Evolutionary conservation across 148 eudicot genomes (phyloP), one percentile per base, ranked within the genome.

Genomic region (Chenopodium berlandieri): DNA sequence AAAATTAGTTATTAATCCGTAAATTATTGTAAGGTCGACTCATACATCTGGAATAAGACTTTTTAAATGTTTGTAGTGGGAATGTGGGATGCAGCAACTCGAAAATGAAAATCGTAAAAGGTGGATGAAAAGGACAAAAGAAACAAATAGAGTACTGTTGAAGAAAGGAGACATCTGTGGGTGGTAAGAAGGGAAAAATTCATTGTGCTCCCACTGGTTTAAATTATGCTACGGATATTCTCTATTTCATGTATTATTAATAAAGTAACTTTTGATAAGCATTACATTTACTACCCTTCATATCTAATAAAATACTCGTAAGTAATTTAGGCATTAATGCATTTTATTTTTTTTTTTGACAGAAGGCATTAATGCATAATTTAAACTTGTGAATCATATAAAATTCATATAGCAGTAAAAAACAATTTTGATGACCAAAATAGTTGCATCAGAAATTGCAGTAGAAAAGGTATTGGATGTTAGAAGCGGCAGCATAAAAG

Each of bases 131-230:
- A 56, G 62, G 22, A 56, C 22, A 82, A 69, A 50, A 37, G 46
- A 58, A 10, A 40, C 25, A 71, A 30, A 48, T 6, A 14, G 1
- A 11, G 12, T 1, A 50, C 60, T 70, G 47, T 69, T 70, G 30
- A 44, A 76, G 80, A 82, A 77, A 76, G 69, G 70, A 46, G 84
- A 82, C 84, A 77, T 82, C 62, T 76, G 76, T 58, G 84, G 76
- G 70, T 58, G 58, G 46, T 22, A 58, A 23, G 2, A 44, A 66
- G 34, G 52, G 32, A 1, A 23, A 63, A 64, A 37, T 63, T 77
- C 79, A 37, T 62, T 63, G 60, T 14, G 58, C 52, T 54, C 67
- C 76, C 54, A 71, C 68, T 67, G 62, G 7, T 30, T 12, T 0
- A 23, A 20, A 23, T 20, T 80, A 81, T 81, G 75, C 83, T 67